phyloP scores from a whole-genome alignment of 2,329 filamentous ascomycete genomes.

The Proliferodiscus dingleyae region DNA sequence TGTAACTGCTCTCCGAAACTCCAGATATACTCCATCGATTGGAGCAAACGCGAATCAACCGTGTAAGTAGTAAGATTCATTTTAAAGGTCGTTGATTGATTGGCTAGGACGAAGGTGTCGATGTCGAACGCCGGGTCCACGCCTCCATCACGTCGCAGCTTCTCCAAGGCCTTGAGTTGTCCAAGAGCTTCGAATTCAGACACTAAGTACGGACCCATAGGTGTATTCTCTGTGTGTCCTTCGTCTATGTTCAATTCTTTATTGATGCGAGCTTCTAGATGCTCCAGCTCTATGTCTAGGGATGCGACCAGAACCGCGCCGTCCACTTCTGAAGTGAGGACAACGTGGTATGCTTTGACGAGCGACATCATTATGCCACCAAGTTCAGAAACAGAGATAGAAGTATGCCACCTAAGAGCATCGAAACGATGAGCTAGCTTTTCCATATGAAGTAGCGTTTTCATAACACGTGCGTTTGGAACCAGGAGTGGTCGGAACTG shows the following conservation, averaged over 20 bases:
- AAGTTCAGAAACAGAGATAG: constrained; percentile 47
- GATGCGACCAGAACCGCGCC: constrained; percentile 40
- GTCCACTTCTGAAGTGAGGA: constrained; percentile 39
- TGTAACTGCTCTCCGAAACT: constrained; percentile 32
- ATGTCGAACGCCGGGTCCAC: constrained; percentile 9
- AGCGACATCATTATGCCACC: constrained; percentile 50
- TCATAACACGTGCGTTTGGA: constrained; percentile 40
- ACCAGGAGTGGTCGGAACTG: constrained; percentile 60
- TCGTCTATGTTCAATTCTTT: constrained; percentile 34
- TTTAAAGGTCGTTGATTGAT: constrained; percentile 25
- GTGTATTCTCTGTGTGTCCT: neutral
- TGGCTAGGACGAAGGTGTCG: constrained; percentile 28
- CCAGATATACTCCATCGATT: constrained; percentile 28
- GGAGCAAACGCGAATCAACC: constrained; percentile 19
- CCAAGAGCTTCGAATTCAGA: constrained; percentile 53
- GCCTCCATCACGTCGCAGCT: constrained; percentile 9
- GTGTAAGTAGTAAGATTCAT: constrained; percentile 26
- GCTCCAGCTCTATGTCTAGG: constrained; percentile 46
- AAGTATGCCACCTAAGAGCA: constrained; percentile 52
- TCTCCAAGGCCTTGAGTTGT: constrained; percentile 35
- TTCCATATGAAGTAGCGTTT: constrained; percentile 47
- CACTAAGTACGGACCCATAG: constrained; percentile 45
- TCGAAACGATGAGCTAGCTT: constrained; percentile 57
- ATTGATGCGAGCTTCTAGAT: constrained; percentile 43
- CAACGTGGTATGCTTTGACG: constrained; percentile 50